phyloP scores from a whole-genome alignment of 441 rosid species.

The Adansonia grandidieri region DNA sequence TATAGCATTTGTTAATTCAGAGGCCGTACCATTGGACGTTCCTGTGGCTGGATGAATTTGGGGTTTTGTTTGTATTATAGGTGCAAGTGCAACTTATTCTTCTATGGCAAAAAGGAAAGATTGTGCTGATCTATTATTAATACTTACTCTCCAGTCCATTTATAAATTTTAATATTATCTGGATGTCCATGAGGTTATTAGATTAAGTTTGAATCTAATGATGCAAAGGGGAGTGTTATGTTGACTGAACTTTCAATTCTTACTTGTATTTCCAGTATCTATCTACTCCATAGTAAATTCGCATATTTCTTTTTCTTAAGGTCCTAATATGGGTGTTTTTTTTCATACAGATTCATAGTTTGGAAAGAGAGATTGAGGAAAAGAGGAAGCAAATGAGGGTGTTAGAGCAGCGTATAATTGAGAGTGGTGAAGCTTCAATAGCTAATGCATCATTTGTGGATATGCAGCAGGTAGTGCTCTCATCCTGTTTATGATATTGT shows the following conservation, averaged over 20 bases:
- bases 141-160: neutral
- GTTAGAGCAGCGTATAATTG: slow-evolving; percentile 83
- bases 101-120: neutral
- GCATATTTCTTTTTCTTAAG: neutral
- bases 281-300: slow-evolving; percentile 15
- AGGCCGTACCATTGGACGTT: slow-evolving; percentile 19
- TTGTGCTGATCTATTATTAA: slow-evolving; percentile 1
- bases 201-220: neutral
- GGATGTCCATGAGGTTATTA: slow-evolving; percentile 4
- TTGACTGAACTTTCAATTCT: slow-evolving; percentile 19
- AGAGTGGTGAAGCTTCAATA: slow-evolving; percentile 89
- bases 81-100: slow-evolving; percentile 1
- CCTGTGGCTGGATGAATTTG: neutral
- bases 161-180: neutral
- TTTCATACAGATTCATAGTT: slow-evolving; percentile 67
- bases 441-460: slow-evolving; percentile 89
- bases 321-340: slow-evolving; percentile 30
- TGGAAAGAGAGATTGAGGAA: slow-evolving; percentile 90
- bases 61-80: slow-evolving; percentile 10
- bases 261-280: slow-evolving; percentile 9
- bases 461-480: slow-evolving; percentile 85
- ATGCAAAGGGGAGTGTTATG: neutral
- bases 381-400: slow-evolving; percentile 87
- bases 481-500: slow-evolving; percentile 10
- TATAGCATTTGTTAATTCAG: neutral